These are phyloP conservation scores for Penicillium ochrochloron DNA, from an alignment of 495 filamentous ascomycete genomes.

Conservation along the genomic window DNA sequence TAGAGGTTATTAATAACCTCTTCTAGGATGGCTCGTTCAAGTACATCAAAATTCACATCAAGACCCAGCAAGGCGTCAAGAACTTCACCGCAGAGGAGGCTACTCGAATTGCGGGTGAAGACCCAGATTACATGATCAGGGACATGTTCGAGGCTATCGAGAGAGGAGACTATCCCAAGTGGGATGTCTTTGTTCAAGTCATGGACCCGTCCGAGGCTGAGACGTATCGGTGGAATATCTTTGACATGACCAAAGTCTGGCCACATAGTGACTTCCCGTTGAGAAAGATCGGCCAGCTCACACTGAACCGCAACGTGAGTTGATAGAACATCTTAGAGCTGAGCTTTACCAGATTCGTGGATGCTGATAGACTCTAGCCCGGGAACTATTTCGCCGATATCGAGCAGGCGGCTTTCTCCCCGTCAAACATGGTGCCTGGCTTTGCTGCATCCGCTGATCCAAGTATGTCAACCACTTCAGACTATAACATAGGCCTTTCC, in stretches of 20 bases:
- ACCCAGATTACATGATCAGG: conserved; percentile 43
- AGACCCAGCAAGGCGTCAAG: conserved; percentile 66
- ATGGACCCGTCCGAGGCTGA: conserved; percentile 48
- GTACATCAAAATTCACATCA: conserved; percentile 69
- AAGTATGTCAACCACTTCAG: conserved; percentile 21
- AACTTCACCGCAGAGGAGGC: conserved; percentile 64
- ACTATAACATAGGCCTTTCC: not conserved
- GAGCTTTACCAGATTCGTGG: not conserved
- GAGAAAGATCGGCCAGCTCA: conserved; percentile 41
- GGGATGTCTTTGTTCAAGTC: conserved; percentile 54
- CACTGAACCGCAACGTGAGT: conserved; percentile 41
- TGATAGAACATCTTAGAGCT: not conserved
- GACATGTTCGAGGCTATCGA: conserved; percentile 45
- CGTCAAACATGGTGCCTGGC: conserved; percentile 55
- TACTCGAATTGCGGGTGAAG: conserved; percentile 53
- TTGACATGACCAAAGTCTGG: conserved; percentile 49
- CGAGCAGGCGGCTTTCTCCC: conserved; percentile 56
- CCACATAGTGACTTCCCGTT: conserved; percentile 44
- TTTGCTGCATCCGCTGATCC: conserved; percentile 51
- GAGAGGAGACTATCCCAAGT: conserved; percentile 42
- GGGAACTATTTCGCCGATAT: conserved; percentile 55
- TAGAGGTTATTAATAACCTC: not conserved
- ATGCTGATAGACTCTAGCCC: conserved; percentile 32
- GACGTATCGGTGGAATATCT: conserved; percentile 42
- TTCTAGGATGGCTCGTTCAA: conserved; percentile 59